Evolutionary conservation across 2,329 filamentous ascomycete species (phyloP).

Genomic region (Colletotrichum orchidophilum): DNA sequence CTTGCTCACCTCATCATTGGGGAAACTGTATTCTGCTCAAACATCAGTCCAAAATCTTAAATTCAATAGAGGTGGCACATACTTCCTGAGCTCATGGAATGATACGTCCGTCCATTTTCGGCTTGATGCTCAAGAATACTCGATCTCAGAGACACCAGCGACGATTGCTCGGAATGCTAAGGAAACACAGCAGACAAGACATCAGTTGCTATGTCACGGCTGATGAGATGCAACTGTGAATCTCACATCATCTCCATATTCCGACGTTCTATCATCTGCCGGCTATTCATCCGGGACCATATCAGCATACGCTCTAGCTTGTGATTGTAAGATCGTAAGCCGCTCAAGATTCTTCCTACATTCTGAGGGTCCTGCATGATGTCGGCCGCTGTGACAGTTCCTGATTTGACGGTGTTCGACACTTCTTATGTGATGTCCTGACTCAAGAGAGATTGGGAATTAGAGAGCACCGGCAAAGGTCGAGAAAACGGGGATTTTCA

Average conservation of each 20-base stretch:
- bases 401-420: not conserved
- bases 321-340: not conserved
- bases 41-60: not conserved
- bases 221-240: not conserved
- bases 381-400: not conserved
- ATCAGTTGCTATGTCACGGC: not conserved
- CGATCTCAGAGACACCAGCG: conserved; percentile 32
- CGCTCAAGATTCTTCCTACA: not conserved
- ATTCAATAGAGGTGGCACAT: not conserved
- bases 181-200: not conserved
- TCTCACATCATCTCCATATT: not conserved
- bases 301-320: not conserved
- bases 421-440: not conserved
- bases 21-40: conserved; percentile 38
- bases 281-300: not conserved
- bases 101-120: conserved; percentile 51
- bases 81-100: conserved; percentile 38
- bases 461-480: not conserved
- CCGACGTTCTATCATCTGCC: not conserved
- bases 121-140: conserved; percentile 48
- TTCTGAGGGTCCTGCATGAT: not conserved
- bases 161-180: not conserved
- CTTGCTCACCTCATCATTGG: conserved; percentile 40
- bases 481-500: not conserved
- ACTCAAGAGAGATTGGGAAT: not conserved